Evolutionary conservation across 768 basidiomycete species (phyloP).

Genomic region (Suillus spraguei): DNA sequence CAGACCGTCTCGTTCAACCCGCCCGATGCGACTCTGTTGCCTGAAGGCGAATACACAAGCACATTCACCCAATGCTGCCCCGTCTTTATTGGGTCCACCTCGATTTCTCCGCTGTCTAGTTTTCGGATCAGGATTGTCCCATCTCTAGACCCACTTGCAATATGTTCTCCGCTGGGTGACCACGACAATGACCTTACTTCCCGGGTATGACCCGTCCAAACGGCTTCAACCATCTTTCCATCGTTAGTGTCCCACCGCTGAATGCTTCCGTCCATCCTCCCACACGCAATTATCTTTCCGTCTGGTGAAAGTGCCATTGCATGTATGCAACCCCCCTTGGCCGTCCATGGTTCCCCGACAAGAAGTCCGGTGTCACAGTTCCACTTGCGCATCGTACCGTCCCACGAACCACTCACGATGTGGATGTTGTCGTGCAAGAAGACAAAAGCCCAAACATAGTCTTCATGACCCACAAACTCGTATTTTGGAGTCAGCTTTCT

Average conservation of each 20-base stretch:
- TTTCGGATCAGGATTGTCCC: not conserved
- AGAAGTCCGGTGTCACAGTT: not conserved
- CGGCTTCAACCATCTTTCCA: not conserved
- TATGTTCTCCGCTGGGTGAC: not conserved
- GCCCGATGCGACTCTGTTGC: not conserved
- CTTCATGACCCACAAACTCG: not conserved
- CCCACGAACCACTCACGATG: not conserved
- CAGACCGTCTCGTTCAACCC: not conserved
- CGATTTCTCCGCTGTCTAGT: not conserved
- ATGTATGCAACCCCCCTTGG: not conserved
- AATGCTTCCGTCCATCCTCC: not conserved
- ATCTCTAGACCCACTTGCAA: not conserved
- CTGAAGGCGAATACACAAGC: not conserved
- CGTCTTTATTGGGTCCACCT: not conserved
- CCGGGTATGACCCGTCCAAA: not conserved
- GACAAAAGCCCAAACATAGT: not conserved
- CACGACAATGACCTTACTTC: not conserved
- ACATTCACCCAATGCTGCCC: not conserved
- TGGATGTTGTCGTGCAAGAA: not conserved
- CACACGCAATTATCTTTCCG: not conserved
- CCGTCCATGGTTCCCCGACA: not conserved
- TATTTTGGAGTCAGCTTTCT: not conserved
- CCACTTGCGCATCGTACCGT: conserved; percentile 2
- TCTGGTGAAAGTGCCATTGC: not conserved
- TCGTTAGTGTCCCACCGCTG: not conserved